A percentile compares a stretch with the other conserved stretches of the same genome.
These are phyloP conservation scores for Elsinoe ampelina DNA, from an alignment of 2,329 filamentous ascomycete species.

Conservation along the genomic window DNA sequence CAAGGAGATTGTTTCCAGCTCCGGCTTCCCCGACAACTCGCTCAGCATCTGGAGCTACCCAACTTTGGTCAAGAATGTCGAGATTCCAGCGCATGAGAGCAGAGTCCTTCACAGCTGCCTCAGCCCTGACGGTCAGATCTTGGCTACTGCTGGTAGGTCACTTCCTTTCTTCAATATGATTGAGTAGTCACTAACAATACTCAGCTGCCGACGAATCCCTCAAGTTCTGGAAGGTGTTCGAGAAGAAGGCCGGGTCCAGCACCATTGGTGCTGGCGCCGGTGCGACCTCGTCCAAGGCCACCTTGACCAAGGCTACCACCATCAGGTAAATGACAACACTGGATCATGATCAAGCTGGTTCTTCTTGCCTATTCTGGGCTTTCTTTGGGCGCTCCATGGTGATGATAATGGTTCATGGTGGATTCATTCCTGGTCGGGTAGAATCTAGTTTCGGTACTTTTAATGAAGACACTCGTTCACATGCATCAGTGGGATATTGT, in stretches of 20 bases:
- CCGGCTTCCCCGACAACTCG: conserved; percentile 98
- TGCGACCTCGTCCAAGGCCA: conserved; percentile 63
- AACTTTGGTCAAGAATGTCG: conserved; percentile 89
- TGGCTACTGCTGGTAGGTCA: conserved; percentile 73
- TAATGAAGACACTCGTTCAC: conserved; percentile 1
- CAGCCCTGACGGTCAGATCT: conserved; percentile 94
- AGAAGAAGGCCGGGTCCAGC: conserved; percentile 82
- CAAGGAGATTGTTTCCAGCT: conserved; percentile 95
- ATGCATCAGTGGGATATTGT: too few relatives aligned
- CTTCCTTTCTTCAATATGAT: background rate
- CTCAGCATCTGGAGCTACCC: conserved; percentile 99
- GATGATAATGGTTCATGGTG: background rate
- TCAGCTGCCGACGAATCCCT: conserved; percentile 85
- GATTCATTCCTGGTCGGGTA: background rate
- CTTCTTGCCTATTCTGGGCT: conserved; percentile 1
- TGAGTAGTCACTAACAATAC: conserved; percentile 23
- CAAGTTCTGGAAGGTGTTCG: conserved; percentile 99
- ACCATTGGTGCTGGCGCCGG: conserved; percentile 54
- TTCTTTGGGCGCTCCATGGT: background rate
- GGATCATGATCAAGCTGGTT: background rate
- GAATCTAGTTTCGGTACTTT: background rate
- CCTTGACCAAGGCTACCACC: conserved; percentile 91
- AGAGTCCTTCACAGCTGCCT: conserved; percentile 93
- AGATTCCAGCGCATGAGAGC: conserved; percentile 96
- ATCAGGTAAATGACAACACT: conserved; percentile 22